Percentiles rank a stretch among this genome's conserved stretches.
phyloP scores from a whole-genome alignment of 2,329 filamentous ascomycete genomes.

The Cordyceps farinosa region DNA sequence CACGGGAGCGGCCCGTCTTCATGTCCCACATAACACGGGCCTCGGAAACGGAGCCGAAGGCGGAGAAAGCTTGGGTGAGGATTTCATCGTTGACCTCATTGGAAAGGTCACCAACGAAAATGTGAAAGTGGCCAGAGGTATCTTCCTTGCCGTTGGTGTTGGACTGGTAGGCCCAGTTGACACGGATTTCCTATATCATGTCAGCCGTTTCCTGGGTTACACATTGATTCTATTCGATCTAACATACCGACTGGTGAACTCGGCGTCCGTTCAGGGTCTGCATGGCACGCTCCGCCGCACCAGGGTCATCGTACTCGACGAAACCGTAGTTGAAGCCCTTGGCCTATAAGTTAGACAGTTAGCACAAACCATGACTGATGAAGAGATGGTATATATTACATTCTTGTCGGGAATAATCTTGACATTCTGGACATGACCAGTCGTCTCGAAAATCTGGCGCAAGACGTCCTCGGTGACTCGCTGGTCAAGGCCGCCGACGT shows the following conservation, averaged over 20 bases:
- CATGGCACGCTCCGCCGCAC: conserved; percentile 95
- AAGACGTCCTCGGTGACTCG: conserved; percentile 94
- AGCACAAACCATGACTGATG: not conserved
- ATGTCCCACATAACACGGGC: conserved; percentile 99
- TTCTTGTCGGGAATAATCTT: conserved; percentile 99
- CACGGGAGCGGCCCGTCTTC: conserved; percentile 97
- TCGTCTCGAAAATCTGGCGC: conserved; percentile 98
- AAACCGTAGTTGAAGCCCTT: conserved; percentile 99
- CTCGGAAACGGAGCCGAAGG: conserved; percentile 93
- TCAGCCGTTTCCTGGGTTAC: conserved; percentile 24
- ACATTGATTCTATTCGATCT: not conserved
- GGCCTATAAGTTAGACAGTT: conserved; percentile 53
- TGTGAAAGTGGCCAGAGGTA: conserved; percentile 97
- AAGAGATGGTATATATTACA: conserved; percentile 54
- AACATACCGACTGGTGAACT: conserved; percentile 85
- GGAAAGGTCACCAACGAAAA: conserved; percentile 95
- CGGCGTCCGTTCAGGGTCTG: conserved; percentile 91
- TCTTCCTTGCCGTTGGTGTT: conserved; percentile 94
- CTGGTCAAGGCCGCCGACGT: conserved; percentile 91
- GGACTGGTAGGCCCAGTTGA: conserved; percentile 99
- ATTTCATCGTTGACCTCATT: conserved; percentile 99
- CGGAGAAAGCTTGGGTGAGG: conserved; percentile 87
- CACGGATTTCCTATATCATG: conserved; percentile 77
- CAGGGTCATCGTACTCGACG: conserved; percentile 97
- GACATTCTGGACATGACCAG: conserved; percentile 95